Percentiles rank a stretch among this genome's conserved stretches.
These are phyloP conservation scores for Ogataea siamensis DNA, from an alignment of 805 yeast genomes.

Conservation along the genomic window DNA sequence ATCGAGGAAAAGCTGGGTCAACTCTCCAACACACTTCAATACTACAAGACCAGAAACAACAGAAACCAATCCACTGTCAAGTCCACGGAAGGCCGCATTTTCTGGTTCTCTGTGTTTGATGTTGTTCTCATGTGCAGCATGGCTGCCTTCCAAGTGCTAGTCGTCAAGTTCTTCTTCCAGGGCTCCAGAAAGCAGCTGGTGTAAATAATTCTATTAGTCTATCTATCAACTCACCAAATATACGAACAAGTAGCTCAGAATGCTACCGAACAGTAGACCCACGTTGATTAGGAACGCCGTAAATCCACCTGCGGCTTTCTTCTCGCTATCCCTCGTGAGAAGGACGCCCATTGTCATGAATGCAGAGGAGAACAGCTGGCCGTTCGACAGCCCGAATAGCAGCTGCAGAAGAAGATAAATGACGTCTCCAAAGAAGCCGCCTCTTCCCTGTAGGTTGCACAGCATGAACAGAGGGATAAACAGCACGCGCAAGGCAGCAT, in stretches of 20 bases:
- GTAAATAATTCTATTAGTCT: constrained; percentile 24
- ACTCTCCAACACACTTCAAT: constrained; percentile 60
- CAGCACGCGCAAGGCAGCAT: constrained; percentile 52
- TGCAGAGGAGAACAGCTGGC: constrained; percentile 76
- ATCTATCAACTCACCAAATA: constrained; percentile 15
- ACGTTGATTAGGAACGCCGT: constrained; percentile 74
- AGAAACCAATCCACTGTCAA: constrained; percentile 83
- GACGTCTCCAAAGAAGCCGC: constrained; percentile 52
- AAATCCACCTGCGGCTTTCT: constrained; percentile 93
- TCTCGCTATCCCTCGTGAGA: constrained; percentile 50
- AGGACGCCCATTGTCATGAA: constrained; percentile 41
- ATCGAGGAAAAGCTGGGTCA: constrained; percentile 61
- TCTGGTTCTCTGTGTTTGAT: constrained; percentile 64
- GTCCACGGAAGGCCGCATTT: constrained; percentile 61
- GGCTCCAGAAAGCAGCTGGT: constrained; percentile 68
- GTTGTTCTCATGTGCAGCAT: constrained; percentile 63
- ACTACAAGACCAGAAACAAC: constrained; percentile 86
- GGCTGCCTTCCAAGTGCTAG: constrained; percentile 65
- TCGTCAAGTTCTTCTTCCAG: constrained; percentile 70
- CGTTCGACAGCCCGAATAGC: constrained; percentile 81
- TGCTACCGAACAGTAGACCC: constrained; percentile 78
- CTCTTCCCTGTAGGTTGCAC: constrained; percentile 54
- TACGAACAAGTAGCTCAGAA: constrained; percentile 69
- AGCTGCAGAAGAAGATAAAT: constrained; percentile 71
- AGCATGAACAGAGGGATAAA: constrained; percentile 72